These are phyloP conservation scores for Stramenopiles sp. DNA, from an alignment of 352 stramenopile genomes.

Conservation along the genomic window DNA sequence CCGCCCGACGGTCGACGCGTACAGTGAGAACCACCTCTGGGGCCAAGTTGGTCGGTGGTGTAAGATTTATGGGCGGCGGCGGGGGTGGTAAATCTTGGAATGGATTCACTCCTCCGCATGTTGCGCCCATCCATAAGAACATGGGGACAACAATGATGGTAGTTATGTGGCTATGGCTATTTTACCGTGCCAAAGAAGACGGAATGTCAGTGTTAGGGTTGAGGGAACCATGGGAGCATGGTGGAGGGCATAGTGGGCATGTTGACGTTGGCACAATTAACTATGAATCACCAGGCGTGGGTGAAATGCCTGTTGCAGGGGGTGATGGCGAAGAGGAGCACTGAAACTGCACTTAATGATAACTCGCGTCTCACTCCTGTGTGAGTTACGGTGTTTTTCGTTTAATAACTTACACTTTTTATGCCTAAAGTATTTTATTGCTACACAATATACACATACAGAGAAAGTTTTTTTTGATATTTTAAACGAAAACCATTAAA, in stretches of 20 bases:
- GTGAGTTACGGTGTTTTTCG: too few species aligned
- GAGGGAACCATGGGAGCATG: neutral
- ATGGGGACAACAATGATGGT: constrained; percentile 54
- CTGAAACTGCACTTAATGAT: too few species aligned
- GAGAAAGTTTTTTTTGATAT: too few species aligned
- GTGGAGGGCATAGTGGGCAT: neutral
- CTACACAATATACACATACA: too few species aligned
- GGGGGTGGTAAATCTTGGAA: neutral
- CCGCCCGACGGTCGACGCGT: neutral
- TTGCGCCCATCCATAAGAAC: constrained; percentile 60
- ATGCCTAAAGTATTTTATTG: too few species aligned
- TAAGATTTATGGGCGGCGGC: neutral
- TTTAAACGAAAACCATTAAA: too few species aligned
- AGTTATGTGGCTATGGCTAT: constrained; percentile 68
- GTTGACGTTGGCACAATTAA: neutral
- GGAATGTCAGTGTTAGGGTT: constrained; percentile 39
- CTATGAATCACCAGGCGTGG: neutral
- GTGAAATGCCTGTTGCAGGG: neutral
- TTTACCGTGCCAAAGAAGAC: constrained; percentile 63
- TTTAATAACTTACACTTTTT: too few species aligned
- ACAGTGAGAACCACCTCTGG: neutral
- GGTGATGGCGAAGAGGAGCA: neutral
- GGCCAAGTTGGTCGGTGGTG: neutral
- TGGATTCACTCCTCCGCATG: constrained; percentile 26
- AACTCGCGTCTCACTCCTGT: too few species aligned